Conservation (phyloP, 352 stramenopile genomes). For the Nothophytophthora sp. region DNA sequence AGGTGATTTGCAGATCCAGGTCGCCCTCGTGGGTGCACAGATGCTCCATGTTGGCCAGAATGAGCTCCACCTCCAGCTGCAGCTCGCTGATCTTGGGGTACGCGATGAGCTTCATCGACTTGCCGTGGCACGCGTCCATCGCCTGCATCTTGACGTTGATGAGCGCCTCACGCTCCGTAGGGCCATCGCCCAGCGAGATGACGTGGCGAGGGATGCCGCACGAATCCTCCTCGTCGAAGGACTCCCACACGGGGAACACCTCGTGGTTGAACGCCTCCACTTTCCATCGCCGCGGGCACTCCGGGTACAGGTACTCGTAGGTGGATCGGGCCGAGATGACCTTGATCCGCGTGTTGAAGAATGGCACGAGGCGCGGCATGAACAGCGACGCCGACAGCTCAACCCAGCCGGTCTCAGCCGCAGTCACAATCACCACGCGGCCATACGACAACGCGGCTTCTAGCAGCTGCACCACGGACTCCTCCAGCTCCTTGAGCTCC, state of each 20-base stretch:
- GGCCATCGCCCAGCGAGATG: slow-evolving; percentile 82
- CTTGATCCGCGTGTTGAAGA: slow-evolving; percentile 83
- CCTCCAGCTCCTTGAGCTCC: slow-evolving; percentile 77
- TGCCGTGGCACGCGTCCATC: slow-evolving; percentile 78
- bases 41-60: slow-evolving; percentile 79
- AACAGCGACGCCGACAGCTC: slow-evolving; percentile 88
- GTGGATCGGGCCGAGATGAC: slow-evolving; percentile 90
- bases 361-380: slow-evolving; percentile 76
- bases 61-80: slow-evolving; percentile 78
- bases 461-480: slow-evolving; percentile 75
- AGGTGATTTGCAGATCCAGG: slow-evolving; percentile 84
- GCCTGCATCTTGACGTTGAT: slow-evolving; percentile 88
- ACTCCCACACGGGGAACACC: slow-evolving; percentile 77
- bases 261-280: slow-evolving; percentile 89
- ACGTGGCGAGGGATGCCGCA: slow-evolving; percentile 65
- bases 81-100: slow-evolving; percentile 87
- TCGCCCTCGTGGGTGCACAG: slow-evolving; percentile 83
- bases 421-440: slow-evolving; percentile 88
- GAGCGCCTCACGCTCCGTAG: slow-evolving; percentile 80
- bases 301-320: slow-evolving; percentile 89
- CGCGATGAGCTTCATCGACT: slow-evolving; percentile 89
- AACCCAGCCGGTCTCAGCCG: slow-evolving; percentile 90
- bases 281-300: slow-evolving; percentile 87
- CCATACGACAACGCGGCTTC: slow-evolving; percentile 71
- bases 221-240: slow-evolving; percentile 53